Percentiles rank a stretch among this genome's conserved stretches.
phyloP scores from a whole-genome alignment of 2,329 filamentous ascomycete genomes.

The Trichoderma koningiopsis region DNA sequence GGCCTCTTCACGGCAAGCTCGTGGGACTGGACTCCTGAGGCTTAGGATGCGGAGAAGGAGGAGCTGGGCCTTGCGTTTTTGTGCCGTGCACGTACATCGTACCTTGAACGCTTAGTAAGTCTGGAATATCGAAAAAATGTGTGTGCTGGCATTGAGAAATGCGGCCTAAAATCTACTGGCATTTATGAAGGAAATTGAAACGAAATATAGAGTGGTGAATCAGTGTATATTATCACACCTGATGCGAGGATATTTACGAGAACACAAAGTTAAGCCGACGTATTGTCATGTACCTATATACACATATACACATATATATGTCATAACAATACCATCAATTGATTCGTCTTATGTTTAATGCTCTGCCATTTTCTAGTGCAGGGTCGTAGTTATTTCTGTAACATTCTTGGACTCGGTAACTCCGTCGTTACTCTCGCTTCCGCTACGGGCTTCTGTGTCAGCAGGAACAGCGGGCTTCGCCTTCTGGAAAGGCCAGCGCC shows the following conservation, averaged over 20 bases:
- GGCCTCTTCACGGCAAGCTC: conserved; percentile 57
- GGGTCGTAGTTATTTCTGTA: conserved; percentile 35
- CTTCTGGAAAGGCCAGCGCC: conserved; percentile 51
- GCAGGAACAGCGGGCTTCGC: conserved; percentile 32
- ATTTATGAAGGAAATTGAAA: background rate
- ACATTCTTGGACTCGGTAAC: conserved; percentile 33
- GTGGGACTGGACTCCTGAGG: conserved; percentile 64
- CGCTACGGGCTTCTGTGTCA: conserved; percentile 30
- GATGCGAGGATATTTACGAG: background rate
- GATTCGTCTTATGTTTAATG: background rate
- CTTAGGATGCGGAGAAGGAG: conserved; percentile 25
- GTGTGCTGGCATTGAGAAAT: background rate
- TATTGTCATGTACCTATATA: background rate
- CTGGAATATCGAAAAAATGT: background rate
- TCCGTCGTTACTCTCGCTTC: conserved; percentile 34
- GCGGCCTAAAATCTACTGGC: background rate
- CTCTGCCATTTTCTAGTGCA: conserved; percentile 19
- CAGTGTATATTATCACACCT: conserved; percentile 4
- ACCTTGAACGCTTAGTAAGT: background rate
- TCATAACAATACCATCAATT: background rate
- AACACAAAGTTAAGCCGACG: background rate
- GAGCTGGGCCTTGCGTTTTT: background rate
- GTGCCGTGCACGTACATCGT: background rate
- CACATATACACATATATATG: background rate
- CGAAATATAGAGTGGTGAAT: background rate